Evolutionary conservation across 352 stramenopile genomes (phyloP), one percentile per base, ranked within the genome.

Genomic region (Blastocystis sp.): DNA sequence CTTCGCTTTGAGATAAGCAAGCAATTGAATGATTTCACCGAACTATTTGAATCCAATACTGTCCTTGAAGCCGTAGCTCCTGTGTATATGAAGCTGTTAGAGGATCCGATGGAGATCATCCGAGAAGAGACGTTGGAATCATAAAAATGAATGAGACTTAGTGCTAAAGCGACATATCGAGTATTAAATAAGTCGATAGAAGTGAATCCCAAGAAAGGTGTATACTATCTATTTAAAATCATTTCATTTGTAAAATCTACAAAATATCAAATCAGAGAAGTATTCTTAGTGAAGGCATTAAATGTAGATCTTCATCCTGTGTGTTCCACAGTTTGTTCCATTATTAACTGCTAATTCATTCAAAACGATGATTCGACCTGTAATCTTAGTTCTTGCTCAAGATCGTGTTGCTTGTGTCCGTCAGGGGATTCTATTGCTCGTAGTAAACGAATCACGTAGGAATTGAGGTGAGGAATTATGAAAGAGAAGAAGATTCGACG

Each of bases 171-270:
- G 9, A 83, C 71, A 21, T 83, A 52, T 43, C 24, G 14, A 16
- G 51, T 83, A 14, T 42, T 83, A 16, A 37, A 66, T 32, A 14
- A 35, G 32, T n/a, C 71, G 46, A 65, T 83, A 2, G 46, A 83
- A n/a, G 71, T 49, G 1, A n/a, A 83, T 24, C 0, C 24, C 19
- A 65, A 83, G 32, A 32, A 29, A 19, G 71, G 71, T 21, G n/a
- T 83, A 1, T n/a, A 67, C 7, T 66, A 51, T 42, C 19, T 83
- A 3, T 83, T 65, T 49, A 29, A 65, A 54, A 65, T 83, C n/a
- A 43, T 83, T 56, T 39, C 51, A 21, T 66, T 83, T 42, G 71
- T 56, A 16, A 83, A 83, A 56, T 83, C 71, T 2, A n/a, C 71
- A 3, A 83, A 83, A 32, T 83, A 83, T 56, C 43, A 65, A 9